Base-by-base conservation (phyloP, 176 grass and related monocot species). In the Aegilops bicornis region DNA sequence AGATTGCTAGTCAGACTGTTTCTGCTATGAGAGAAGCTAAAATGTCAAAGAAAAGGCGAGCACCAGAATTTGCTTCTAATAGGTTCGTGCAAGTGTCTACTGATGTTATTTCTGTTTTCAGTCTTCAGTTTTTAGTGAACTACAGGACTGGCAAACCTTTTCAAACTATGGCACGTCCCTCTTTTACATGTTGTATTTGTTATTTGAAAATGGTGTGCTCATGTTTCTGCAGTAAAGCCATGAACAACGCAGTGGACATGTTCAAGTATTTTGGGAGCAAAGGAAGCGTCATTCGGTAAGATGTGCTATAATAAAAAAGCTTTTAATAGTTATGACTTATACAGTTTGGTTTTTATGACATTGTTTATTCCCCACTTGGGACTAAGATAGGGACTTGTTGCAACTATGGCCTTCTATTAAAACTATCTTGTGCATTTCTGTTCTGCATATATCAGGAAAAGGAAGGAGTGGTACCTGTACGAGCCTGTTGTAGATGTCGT, bases 391-490 rank as follows among this genome's bases (percentile, higher is more conserved):
- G 5, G 48, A 17, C 16, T 20, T 68, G 12, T 10, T 59, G 29
- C 22, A 59, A 25, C 0, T 48, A 33, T 74, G 56, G 76, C 56
- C 4, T 62, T 61, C 4, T 79, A 73, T 22, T 71, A 8, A 16
- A 19, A 25, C 50, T 83, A 80, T 12, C 10, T 42, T 81, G 29
- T 65, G 20, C 16, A 27, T 81, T 86, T 86, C 14, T 13, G 25
- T 79, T 84, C 66, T 88, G 58, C 79, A 8, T 64, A 76, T 61
- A 84, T 76, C 84, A 99, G 97, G 76, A 94, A 96, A 93, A 93
- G 89, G 85, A 99, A 96, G 78, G 96, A 98, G 64, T 96, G 93
- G 93, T 96, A 99, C 77, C 74, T 96, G 52, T 94, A 93, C 47
- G 92, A 90, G 37, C 97, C 97, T 30, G 78, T 94, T 85, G 90